Base-by-base conservation (phyloP, 1,284 basidiomycete species). In the Ceratobasidium sp. region DNA sequence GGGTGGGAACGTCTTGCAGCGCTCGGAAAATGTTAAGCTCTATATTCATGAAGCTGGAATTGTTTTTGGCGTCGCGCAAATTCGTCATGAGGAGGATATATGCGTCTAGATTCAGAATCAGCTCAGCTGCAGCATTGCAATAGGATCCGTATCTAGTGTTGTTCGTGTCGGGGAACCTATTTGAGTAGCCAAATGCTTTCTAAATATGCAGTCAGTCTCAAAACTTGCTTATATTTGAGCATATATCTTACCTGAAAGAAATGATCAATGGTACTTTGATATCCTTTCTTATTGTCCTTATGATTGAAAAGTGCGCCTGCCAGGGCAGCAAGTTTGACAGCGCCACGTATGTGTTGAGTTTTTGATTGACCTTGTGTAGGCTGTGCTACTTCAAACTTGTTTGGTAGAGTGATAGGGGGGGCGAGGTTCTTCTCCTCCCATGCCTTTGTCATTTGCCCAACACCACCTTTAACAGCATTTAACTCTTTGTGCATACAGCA, bases 401-500 rank as follows among this genome's bases (percentile, higher is more conserved):
- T 86, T 39, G 80, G 64, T 51, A 86, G 81, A 1, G 70, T 49
- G 2, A 82, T 73, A 1, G 84, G 84, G 9, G 58, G 60, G n/a
- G 67, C 28, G 0, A 83, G 63, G 7, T 80, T 58, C 7, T 69
- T 18, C 55, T 80, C 33, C 3, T 49, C 66, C 83, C 84, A 86
- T 23, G 72, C 82, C 2, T 51, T 78, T 40, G 69, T 28, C 83
- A 86, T 84, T 1, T 46, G 70, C 10, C 58, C 68, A 60, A 83
- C 82, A 0, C 87, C 85, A 1, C 83, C 85, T 67, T 85, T 85
- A 42, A 86, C 81, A 23, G 80, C 76, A 78, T 88, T 88, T 10
- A 84, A 81, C 5, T 86, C 86, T 77, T 87, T 87, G 80, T 87
- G 86, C 84, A 86, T 86, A 53, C 83, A 83, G 78, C 87, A 88